phyloP scores from a whole-genome alignment of 495 filamentous ascomycete species.

The Halenospora varia region DNA sequence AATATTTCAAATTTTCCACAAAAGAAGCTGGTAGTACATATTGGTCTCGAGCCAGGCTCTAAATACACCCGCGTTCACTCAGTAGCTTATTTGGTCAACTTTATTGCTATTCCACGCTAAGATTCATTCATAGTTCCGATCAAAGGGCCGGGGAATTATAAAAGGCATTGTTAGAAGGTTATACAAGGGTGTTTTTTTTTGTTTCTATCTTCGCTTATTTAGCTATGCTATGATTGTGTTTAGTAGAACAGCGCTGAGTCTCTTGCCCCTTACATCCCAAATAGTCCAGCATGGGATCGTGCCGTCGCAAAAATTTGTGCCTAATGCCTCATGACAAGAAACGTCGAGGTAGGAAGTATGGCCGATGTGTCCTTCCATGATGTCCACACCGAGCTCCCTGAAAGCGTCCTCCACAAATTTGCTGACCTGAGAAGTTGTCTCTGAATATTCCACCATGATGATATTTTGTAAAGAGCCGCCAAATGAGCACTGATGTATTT shows the following conservation, averaged over 20 bases:
- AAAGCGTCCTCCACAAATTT: conserved; percentile 3
- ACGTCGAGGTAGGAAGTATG: conserved; percentile 14
- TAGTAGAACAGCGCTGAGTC: conserved; percentile 12
- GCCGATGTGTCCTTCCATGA: not conserved
- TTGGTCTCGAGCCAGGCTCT: no score
- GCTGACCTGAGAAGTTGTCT: not conserved
- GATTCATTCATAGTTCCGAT: no score
- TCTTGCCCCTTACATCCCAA: conserved; percentile 12
- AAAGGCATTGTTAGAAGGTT: no score
- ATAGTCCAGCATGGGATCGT: conserved; percentile 17
- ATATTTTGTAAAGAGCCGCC: conserved; percentile 3
- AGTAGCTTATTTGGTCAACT: no score
- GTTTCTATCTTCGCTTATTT: no score
- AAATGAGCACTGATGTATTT: conserved; percentile 14
- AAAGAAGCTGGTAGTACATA: no score
- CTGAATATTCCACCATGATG: conserved; percentile 1
- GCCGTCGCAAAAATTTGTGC: not conserved
- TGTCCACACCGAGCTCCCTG: not conserved
- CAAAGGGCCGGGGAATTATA: no score
- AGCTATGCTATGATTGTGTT: no score
- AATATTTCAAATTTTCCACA: no score
- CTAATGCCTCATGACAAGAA: not conserved
- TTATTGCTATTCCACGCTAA: no score
- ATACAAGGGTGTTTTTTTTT: no score
- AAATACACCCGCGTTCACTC: no score